Evolutionary conservation across 2,329 filamentous ascomycete genomes (phyloP).

Genomic region (Neonectria coccinea): DNA sequence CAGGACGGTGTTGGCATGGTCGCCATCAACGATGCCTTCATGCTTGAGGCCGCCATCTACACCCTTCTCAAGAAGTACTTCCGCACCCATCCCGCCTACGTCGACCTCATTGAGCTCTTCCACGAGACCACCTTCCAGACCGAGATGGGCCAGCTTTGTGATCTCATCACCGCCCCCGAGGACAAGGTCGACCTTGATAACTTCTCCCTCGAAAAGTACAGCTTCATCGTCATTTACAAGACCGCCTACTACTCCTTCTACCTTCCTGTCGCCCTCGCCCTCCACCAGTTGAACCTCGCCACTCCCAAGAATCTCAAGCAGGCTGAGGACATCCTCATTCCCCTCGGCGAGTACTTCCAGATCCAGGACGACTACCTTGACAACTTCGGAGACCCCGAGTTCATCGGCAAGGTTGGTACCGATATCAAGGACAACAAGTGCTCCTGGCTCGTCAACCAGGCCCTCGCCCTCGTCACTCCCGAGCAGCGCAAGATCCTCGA

Average conservation of each 20-base stretch:
- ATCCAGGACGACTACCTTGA: conserved; percentile 99
- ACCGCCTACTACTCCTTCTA: conserved; percentile 99
- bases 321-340: conserved; percentile 91
- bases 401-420: conserved; percentile 98
- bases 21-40: conserved; percentile 98
- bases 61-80: conserved; percentile 94
- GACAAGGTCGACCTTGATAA: conserved; percentile 92
- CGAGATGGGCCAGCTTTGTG: conserved; percentile 93
- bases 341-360: conserved; percentile 99
- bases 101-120: conserved; percentile 95
- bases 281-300: conserved; percentile 86
- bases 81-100: conserved; percentile 84
- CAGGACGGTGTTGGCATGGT: conserved; percentile 91
- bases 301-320: conserved; percentile 90
- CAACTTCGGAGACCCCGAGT: conserved; percentile 91
- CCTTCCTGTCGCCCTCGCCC: conserved; percentile 90
- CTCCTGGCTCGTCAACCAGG: conserved; percentile 97
- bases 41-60: conserved; percentile 94
- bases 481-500: conserved; percentile 91
- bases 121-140: conserved; percentile 95
- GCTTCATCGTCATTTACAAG: conserved; percentile 99
- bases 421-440: conserved; percentile 99
- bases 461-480: conserved; percentile 80
- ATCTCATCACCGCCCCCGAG: conserved; percentile 95
- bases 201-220: conserved; percentile 95